phyloP scores from a whole-genome alignment of 768 basidiomycete genomes.

The Pleurotus tuber-regium region DNA sequence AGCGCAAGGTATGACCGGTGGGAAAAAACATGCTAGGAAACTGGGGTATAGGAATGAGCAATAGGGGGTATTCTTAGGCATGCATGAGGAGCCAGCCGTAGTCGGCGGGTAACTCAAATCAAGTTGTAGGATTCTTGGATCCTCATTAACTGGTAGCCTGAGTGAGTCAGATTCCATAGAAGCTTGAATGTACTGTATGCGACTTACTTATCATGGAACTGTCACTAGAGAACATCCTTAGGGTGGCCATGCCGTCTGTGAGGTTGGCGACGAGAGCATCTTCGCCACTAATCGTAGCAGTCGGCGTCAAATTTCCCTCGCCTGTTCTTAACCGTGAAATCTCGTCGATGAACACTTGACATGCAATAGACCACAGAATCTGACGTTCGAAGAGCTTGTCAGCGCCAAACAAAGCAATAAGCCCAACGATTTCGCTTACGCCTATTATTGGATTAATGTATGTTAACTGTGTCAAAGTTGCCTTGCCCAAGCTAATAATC shows the following conservation, averaged over 20 bases:
- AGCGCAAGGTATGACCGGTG: slow-evolving; percentile 2
- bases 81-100: not conserved
- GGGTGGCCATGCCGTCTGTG: slow-evolving; percentile 15
- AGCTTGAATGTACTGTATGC: not conserved
- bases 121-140: slow-evolving; percentile 39
- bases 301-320: slow-evolving; percentile 27
- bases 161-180: slow-evolving; percentile 5
- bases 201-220: slow-evolving; percentile 45
- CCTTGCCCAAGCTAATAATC: slow-evolving; percentile 33
- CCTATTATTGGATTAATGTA: slow-evolving; percentile 49
- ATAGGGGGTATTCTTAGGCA: slow-evolving; percentile 5
- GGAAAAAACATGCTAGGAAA: not conserved
- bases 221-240: slow-evolving; percentile 43
- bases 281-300: slow-evolving; percentile 26
- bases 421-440: slow-evolving; percentile 31
- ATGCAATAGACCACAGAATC: slow-evolving; percentile 47
- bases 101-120: slow-evolving; percentile 3
- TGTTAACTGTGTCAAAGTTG: slow-evolving; percentile 33
- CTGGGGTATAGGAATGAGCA: slow-evolving; percentile 7
- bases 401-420: slow-evolving; percentile 8
- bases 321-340: slow-evolving; percentile 27
- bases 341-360: slow-evolving; percentile 45
- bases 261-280: slow-evolving; percentile 35
- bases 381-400: too few relatives aligned
- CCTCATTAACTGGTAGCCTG: slow-evolving; percentile 45